phyloP scores from a whole-genome alignment of 1,139 yeast genomes.

The Kurtzmaniella quercitrusa region DNA sequence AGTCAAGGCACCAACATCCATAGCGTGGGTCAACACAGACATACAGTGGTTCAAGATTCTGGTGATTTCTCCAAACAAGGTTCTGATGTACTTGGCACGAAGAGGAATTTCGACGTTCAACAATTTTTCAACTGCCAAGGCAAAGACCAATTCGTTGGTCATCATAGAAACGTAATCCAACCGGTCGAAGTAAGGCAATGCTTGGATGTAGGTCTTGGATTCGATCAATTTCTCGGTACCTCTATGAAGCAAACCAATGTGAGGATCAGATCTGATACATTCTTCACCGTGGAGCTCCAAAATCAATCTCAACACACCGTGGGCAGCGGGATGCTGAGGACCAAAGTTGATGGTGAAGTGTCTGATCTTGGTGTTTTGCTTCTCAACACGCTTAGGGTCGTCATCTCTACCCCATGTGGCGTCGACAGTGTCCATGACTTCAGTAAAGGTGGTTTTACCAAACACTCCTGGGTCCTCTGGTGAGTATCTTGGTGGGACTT shows the following conservation, averaged over 20 bases:
- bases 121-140: constrained; percentile 81
- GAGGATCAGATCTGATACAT: constrained; percentile 83
- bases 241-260: constrained; percentile 49
- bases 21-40: constrained; percentile 85
- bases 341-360: constrained; percentile 90
- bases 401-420: constrained; percentile 46
- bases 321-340: constrained; percentile 95
- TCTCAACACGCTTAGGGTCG: constrained; percentile 40
- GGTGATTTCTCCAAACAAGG: constrained; percentile 84
- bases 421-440: constrained; percentile 44
- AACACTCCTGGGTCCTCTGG: constrained; percentile 30
- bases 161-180: constrained; percentile 53
- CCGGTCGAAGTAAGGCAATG: constrained; percentile 46
- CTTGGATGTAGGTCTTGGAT: constrained; percentile 79
- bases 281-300: constrained; percentile 88
- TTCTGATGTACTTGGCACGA: constrained; percentile 81
- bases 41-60: constrained; percentile 80
- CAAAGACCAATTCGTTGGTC: constrained; percentile 87
- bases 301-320: constrained; percentile 84
- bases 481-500: constrained; percentile 27
- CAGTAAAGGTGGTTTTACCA: constrained; percentile 42
- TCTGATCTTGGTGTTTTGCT: constrained; percentile 60
- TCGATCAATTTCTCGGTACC: constrained; percentile 50
- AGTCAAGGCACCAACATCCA: constrained; percentile 94
- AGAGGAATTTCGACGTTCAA: constrained; percentile 81